phyloP scores from a whole-genome alignment of 2,329 filamentous ascomycete species.

The Exophiala phaeomuriformis region DNA sequence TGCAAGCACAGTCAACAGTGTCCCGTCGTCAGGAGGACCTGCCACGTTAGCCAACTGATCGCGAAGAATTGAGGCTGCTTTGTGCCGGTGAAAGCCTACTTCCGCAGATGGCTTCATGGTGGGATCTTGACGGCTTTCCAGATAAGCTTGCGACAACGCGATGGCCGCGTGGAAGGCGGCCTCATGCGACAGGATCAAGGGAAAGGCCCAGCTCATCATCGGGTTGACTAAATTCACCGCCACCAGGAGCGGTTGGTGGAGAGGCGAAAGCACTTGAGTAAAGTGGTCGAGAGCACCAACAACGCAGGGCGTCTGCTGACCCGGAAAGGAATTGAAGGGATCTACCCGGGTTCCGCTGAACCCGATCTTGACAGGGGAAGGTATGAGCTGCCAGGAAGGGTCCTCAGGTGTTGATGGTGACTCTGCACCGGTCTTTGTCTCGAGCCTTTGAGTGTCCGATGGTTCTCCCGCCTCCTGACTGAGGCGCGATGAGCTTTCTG shows the following conservation, averaged over 20 bases:
- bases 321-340: slow-evolving; percentile 12
- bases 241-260: slow-evolving; percentile 11
- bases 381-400: background rate
- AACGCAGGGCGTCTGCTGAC: slow-evolving; percentile 13
- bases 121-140: slow-evolving; percentile 9
- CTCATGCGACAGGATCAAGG: slow-evolving; percentile 9
- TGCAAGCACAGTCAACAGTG: slow-evolving; percentile 13
- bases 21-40: slow-evolving; percentile 10
- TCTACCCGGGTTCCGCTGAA: slow-evolving; percentile 7
- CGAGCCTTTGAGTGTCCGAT: background rate
- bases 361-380: slow-evolving; percentile 4
- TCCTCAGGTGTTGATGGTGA: background rate
- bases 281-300: slow-evolving; percentile 12
- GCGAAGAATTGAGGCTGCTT: slow-evolving; percentile 6
- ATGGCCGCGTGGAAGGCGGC: slow-evolving; percentile 14
- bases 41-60: slow-evolving; percentile 3
- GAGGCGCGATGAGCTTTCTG: background rate
- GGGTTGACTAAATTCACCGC: slow-evolving; percentile 12
- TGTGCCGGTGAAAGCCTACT: slow-evolving; percentile 11
- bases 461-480: background rate
- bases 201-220: slow-evolving; percentile 13
- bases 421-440: background rate
- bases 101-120: slow-evolving; percentile 5
- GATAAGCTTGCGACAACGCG: slow-evolving; percentile 15
- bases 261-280: slow-evolving; percentile 7